Conservation (phyloP, 1,139 yeast species). For the Candida neerlandica region DNA sequence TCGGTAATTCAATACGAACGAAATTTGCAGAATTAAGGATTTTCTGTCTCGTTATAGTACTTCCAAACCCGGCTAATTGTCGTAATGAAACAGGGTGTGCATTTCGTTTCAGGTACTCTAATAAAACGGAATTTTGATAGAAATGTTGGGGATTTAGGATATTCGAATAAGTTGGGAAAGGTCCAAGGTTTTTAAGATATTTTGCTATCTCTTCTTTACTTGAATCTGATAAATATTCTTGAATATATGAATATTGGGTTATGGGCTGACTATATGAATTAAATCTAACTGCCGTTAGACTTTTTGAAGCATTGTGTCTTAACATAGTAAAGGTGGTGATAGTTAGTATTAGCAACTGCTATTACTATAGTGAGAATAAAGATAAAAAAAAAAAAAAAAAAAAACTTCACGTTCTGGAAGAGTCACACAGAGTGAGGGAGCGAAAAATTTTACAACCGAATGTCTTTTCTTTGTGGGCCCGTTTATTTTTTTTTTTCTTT, state of each 20-base stretch:
- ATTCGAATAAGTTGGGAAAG: conserved; percentile 47
- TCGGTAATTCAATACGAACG: conserved; percentile 82
- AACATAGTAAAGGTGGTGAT: not conserved
- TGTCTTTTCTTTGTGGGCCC: not conserved
- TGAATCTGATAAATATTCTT: conserved; percentile 32
- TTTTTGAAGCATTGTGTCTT: not conserved
- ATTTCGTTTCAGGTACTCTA: conserved; percentile 62
- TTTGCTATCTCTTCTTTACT: conserved; percentile 44
- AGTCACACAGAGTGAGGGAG: too few species aligned
- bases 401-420: not conserved
- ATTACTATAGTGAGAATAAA: not conserved
- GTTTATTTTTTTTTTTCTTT: not conserved
- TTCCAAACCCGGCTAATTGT: conserved; percentile 89
- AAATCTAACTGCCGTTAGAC: conserved; percentile 1
- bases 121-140: conserved; percentile 77
- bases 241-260: conserved; percentile 31
- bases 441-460: not conserved
- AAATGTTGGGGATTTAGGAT: conserved; percentile 70
- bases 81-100: conserved; percentile 88
- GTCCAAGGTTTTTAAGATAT: conserved; percentile 43
- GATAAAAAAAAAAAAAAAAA: not conserved
- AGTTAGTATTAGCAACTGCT: not conserved
- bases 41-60: conserved; percentile 75
- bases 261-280: conserved; percentile 16
- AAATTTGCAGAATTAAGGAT: conserved; percentile 82